phyloP scores from a whole-genome alignment of 1,139 yeast genomes.

The Hyphopichia wangnamkhiaoensis region DNA sequence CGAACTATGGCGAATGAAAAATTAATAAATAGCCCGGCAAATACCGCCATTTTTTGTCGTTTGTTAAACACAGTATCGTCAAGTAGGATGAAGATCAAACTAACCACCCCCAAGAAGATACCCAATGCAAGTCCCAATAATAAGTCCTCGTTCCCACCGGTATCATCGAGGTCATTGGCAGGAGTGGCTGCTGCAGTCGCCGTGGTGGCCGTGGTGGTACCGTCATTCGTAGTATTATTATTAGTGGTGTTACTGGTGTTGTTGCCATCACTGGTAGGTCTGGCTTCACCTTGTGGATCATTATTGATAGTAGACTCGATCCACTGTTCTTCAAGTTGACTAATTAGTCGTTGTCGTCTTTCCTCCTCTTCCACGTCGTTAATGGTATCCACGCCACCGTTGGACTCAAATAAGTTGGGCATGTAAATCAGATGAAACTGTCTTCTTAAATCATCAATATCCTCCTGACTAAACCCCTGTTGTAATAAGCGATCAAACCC shows the following conservation, averaged over 20 bases:
- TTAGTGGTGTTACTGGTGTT: constrained; percentile 7
- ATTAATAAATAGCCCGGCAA: constrained; percentile 63
- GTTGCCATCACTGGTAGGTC: constrained; percentile 7
- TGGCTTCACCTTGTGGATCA: constrained; percentile 5
- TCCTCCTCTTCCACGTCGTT: constrained; percentile 47
- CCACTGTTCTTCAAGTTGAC: constrained; percentile 87
- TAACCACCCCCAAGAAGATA: constrained; percentile 61
- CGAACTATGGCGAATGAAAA: constrained; percentile 57
- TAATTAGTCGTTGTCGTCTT: constrained; percentile 35
- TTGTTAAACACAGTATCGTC: constrained; percentile 60
- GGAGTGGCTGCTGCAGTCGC: constrained; percentile 20
- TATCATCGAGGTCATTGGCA: constrained; percentile 32
- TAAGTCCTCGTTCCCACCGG: constrained; percentile 54
- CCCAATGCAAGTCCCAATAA: constrained; percentile 67
- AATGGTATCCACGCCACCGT: constrained; percentile 19
- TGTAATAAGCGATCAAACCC: constrained; percentile 84
- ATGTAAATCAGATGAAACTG: constrained; percentile 70
- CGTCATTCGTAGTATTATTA: constrained; percentile 2
- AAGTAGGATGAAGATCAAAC: constrained; percentile 54
- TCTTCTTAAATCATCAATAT: constrained; percentile 66
- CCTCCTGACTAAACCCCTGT: constrained; percentile 82
- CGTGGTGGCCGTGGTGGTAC: constrained; percentile 7
- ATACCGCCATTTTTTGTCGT: constrained; percentile 60
- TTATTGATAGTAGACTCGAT: constrained; percentile 71
- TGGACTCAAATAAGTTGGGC: constrained; percentile 31